Percentiles rank a stretch among this genome's conserved stretches.
These are phyloP conservation scores for Brassica nigra DNA, from an alignment of 345 rosid genomes.

Conservation along the genomic window DNA sequence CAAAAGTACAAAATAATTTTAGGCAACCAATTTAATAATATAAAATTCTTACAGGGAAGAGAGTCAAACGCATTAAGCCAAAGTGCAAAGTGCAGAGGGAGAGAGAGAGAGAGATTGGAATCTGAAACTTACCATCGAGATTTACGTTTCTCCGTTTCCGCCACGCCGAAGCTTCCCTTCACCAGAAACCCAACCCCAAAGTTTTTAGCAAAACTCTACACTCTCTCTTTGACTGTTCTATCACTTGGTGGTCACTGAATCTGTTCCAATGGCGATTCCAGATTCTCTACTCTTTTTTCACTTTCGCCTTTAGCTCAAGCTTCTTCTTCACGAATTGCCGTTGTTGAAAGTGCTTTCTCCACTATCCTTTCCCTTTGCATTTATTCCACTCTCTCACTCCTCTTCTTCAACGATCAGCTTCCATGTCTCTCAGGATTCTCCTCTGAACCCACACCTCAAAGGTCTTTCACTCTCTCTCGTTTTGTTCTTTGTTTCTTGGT, in stretches of 20 bases:
- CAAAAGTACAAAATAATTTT: constrained; percentile 13
- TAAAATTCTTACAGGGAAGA: background rate
- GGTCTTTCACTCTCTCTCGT: constrained; percentile 16
- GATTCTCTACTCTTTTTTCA: constrained; percentile 31
- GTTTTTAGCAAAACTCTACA: constrained; percentile 10
- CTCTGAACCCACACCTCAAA: constrained; percentile 27
- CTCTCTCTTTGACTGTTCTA: constrained; percentile 12
- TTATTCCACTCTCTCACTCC: constrained; percentile 23
- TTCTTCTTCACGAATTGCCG: constrained; percentile 41
- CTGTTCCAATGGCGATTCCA: constrained; percentile 40
- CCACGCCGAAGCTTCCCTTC: constrained; percentile 41
- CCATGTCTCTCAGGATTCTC: constrained; percentile 17
- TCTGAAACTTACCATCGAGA: constrained; percentile 44
- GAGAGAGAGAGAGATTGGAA: constrained; percentile 26
- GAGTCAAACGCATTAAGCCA: constrained; percentile 39
- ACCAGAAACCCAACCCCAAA: constrained; percentile 16
- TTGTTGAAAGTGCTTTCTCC: constrained; percentile 33
- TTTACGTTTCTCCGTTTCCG: constrained; percentile 45
- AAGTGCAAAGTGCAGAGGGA: constrained; percentile 33
- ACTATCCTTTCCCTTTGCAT: constrained; percentile 30
- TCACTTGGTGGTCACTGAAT: constrained; percentile 32
- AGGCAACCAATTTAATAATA: background rate
- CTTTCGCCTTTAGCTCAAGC: constrained; percentile 33
- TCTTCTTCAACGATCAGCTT: constrained; percentile 34
- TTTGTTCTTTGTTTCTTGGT: background rate